Base-by-base conservation (phyloP, 2,329 filamentous ascomycete species). In the Alternaria ethzedia region DNA sequence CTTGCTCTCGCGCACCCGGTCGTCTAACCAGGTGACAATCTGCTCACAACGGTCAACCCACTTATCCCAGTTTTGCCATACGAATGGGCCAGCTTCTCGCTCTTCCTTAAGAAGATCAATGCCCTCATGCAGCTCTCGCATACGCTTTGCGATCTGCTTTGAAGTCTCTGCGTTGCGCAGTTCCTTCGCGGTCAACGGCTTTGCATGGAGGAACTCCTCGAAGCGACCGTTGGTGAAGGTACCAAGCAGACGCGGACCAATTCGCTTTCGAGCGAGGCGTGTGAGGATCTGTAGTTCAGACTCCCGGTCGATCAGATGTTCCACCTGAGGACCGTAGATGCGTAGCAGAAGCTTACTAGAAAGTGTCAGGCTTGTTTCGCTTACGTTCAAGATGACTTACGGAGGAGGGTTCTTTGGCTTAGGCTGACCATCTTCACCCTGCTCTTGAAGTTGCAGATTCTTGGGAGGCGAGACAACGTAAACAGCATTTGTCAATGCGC, bases 151-250 rank as follows among this genome's bases (percentile, higher is more conserved):
- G 75, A 99, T 99, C 76, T 97, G 92, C 74, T 88, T 91, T 32
- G 92, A 96, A 0, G 93, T 97, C 54, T 93, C 92, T 0, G 92
- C 88, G 30, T 92, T 88, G 41, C 93, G 90, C 49, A 99, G 82
- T 69, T 97, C 92, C 25, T 87, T 84, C 0, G 91, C 86, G 0
- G 90, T 95, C 45, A 99, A 86, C 1, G 96, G 90, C 41, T 88
- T 88, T 1, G 96, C 94, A 75, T 97, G 89, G 77, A 97, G 92
- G 77, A 90, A 98, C 78, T 99, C 91, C 81, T 99, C 96, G 70
- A 99, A 99, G 6, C 96, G 91, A 10, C 96, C 96, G 75, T 99
- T 99, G 57, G 86, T 88, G 79, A 99, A 99, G 0, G 93, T 97
- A 1, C 96, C 96, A 1, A 99, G 85, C 28, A 99, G 84, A 15